Evolutionary conservation across 2,329 filamentous ascomycete genomes (phyloP).

Genomic region (Teratosphaeria gauchensis): DNA sequence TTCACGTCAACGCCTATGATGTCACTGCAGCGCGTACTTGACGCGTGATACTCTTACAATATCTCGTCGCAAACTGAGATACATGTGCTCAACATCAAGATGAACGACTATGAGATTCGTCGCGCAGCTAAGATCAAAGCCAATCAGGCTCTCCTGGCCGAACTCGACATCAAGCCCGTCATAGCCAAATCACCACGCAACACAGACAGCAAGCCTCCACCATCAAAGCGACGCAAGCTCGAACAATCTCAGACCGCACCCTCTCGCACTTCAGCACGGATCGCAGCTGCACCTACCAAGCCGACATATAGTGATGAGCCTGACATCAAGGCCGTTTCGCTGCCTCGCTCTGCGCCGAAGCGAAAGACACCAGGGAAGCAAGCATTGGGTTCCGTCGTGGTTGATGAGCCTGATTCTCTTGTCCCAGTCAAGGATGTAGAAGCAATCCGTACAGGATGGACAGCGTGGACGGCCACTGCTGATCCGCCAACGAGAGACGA

Average conservation of each 20-base stretch:
- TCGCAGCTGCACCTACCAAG: slow-evolving; percentile 31
- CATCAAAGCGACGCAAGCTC: slow-evolving; percentile 34
- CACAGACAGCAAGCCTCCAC: slow-evolving; percentile 12
- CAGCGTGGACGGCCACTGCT: slow-evolving; percentile 34
- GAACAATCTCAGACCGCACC: slow-evolving; percentile 20
- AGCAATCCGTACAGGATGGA: slow-evolving; percentile 32
- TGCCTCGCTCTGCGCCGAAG: slow-evolving; percentile 14
- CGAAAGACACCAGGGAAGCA: slow-evolving; percentile 1
- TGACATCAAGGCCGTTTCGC: slow-evolving; percentile 16
- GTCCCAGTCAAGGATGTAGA: slow-evolving; percentile 23
- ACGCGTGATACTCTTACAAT: background rate
- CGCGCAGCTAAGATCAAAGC: slow-evolving; percentile 41
- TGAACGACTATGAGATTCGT: slow-evolving; percentile 38
- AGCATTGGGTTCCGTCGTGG: slow-evolving; percentile 6
- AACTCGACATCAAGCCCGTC: slow-evolving; percentile 35
- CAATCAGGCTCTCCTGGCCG: slow-evolving; percentile 39
- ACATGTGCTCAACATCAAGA: slow-evolving; percentile 6
- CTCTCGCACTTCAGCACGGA: slow-evolving; percentile 39
- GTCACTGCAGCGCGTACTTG: background rate
- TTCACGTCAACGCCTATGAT: background rate
- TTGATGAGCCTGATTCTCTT: slow-evolving; percentile 10
- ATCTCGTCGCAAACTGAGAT: background rate
- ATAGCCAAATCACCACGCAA: slow-evolving; percentile 9
- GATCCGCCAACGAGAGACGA: slow-evolving; percentile 33
- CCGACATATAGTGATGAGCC: slow-evolving; percentile 31